Conservation (phyloP, 495 filamentous ascomycete genomes). For the Parathielavia appendiculata region DNA sequence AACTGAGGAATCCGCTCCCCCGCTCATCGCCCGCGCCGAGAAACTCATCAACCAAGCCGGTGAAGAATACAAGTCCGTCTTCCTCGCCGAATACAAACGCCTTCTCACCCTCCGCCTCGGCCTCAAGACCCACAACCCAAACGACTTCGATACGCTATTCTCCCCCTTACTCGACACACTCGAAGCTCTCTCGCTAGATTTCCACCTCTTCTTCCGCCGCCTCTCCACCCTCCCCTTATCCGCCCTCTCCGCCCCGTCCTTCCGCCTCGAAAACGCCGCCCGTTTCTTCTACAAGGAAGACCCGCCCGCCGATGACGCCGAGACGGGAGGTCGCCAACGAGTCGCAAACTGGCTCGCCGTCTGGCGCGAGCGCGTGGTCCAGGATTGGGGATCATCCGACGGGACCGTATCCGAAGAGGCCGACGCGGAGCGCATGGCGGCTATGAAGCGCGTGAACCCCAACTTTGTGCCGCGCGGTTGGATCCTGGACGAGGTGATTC, state of each 20-base stretch:
- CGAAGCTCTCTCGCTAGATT: slow-evolving; percentile 76
- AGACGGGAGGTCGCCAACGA: slow-evolving; percentile 45
- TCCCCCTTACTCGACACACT: slow-evolving; percentile 77
- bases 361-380: slow-evolving; percentile 61
- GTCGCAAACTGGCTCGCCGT: slow-evolving; percentile 69
- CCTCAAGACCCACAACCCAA: slow-evolving; percentile 55
- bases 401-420: slow-evolving; percentile 33
- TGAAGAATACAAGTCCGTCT: slow-evolving; percentile 81
- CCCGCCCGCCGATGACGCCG: slow-evolving; percentile 29
- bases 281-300: slow-evolving; percentile 53
- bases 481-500: slow-evolving; percentile 91
- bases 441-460: slow-evolving; percentile 84
- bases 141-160: slow-evolving; percentile 73
- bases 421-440: slow-evolving; percentile 57
- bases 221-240: slow-evolving; percentile 55
- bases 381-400: slow-evolving; percentile 61
- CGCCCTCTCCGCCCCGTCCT: slow-evolving; percentile 55
- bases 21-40: slow-evolving; percentile 74
- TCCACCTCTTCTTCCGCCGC: slow-evolving; percentile 83
- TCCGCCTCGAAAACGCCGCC: slow-evolving; percentile 52
- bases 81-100: slow-evolving; percentile 77
- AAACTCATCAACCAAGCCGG: slow-evolving; percentile 68
- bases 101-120: slow-evolving; percentile 77
- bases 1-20: slow-evolving; percentile 51
- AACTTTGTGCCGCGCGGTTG: slow-evolving; percentile 85